Conservation (phyloP, 2,329 filamentous ascomycete species). For the Botrytis squamosa region DNA sequence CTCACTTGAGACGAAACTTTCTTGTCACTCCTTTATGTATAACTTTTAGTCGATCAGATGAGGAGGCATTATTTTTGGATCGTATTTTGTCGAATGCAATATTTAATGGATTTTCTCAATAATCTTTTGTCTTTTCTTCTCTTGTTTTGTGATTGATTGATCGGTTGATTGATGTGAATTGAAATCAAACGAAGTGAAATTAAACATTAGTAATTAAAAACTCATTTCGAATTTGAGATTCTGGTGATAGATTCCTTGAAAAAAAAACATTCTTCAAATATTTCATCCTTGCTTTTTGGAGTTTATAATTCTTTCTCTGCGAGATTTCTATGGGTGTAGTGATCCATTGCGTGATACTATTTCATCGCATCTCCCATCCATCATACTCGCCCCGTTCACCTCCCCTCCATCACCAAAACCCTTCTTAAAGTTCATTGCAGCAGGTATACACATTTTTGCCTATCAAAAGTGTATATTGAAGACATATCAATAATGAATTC, state of each 20-base stretch:
- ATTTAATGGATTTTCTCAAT: background rate
- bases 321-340: background rate
- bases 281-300: no score
- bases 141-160: background rate
- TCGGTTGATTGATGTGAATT: background rate
- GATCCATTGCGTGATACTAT: background rate
- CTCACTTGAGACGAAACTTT: background rate
- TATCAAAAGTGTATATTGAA: background rate
- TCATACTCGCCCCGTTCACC: no score
- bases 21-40: constrained; percentile 7
- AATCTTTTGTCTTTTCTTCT: no score
- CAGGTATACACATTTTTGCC: background rate
- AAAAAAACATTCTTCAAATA: no score
- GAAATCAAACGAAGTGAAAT: no score
- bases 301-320: background rate
- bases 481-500: background rate
- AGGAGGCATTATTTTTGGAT: background rate
- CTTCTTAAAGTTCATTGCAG: background rate
- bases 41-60: background rate
- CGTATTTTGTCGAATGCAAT: background rate
- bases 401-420: background rate
- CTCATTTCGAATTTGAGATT: background rate
- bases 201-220: background rate
- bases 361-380: background rate
- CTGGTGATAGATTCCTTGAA: no score